Evolutionary conservation across 257 asterid species (phyloP), one percentile per base, ranked within the genome.

Genomic region (Solanum tarapatanum): DNA sequence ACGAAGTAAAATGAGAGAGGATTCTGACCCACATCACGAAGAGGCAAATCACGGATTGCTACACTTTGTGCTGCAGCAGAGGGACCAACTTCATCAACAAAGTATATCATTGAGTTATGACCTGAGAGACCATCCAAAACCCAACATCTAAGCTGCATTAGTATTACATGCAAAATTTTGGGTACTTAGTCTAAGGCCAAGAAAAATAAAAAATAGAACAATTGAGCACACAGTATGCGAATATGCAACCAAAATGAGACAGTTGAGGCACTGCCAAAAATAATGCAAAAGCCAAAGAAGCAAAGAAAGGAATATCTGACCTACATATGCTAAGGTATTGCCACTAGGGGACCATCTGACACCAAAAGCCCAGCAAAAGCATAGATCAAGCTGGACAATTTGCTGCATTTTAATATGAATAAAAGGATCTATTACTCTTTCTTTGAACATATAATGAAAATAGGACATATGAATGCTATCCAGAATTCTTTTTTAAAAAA

Each of bases 21-120:
- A 94, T 93, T 95, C 98, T 93, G 98, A 97, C 99, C 99, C 99
- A 96, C 99, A 96, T 97, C 98, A 90, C 98, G 99, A 92, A 97
- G 99, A 60, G 99, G 99, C 97, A 97, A 93, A 94, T 96, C 97
- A 87, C 98, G 98, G 90, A 94, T 91, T 86, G 99, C 96, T 88
- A 97, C 95, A 90, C 93, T 96, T 93, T 96, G 99, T 83, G 98
- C 98, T 83, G 97, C 94, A 88, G 99, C 99, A 91, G 99, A 94
- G 90, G 98, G 91, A 24, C 99, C 98, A 84, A 96, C 94, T 87
- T 97, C 99, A 89, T 96, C 99, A 84, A 93, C 99, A 84, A 97
- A 96, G 93, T 97, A 97, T 88, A 97, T 94, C 99, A 96, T 97
- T 45, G 99, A 97, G 90, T 95, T 93, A 91, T 97, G 99, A 86